These are phyloP conservation scores for Boletus sp. DNA, from an alignment of 768 basidiomycete species.

Conservation along the genomic window DNA sequence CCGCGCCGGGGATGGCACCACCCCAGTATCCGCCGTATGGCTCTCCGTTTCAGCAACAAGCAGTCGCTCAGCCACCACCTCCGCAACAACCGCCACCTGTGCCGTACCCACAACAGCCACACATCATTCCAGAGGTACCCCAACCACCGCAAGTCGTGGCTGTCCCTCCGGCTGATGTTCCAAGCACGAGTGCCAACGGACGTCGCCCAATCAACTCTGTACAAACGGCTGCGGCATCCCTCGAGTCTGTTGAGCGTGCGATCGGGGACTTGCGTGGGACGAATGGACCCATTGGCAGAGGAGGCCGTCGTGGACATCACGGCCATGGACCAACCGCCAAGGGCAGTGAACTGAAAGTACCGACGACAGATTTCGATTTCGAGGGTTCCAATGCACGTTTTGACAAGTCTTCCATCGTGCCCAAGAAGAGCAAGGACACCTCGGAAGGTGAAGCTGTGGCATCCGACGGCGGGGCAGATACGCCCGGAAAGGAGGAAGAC, in stretches of 20 bases:
- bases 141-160: constrained; percentile 16
- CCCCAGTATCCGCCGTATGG: constrained; percentile 30
- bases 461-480: constrained; percentile 30
- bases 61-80: constrained; percentile 30
- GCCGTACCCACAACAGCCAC: constrained; percentile 27
- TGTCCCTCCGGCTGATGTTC: constrained; percentile 23
- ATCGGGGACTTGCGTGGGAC: constrained; percentile 47
- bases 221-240: constrained; percentile 69
- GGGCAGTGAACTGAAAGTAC: constrained; percentile 49
- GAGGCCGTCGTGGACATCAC: constrained; percentile 36
- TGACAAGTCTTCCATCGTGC: constrained; percentile 62
- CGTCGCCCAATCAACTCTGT: constrained; percentile 47
- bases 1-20: constrained; percentile 40
- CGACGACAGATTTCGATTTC: constrained; percentile 81
- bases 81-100: constrained; percentile 30
- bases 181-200: constrained; percentile 25
- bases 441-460: constrained; percentile 31
- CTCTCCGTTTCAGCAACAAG: constrained; percentile 31
- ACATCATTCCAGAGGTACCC: constrained; percentile 25
- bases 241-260: constrained; percentile 66
- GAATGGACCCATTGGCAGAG: constrained; percentile 36
- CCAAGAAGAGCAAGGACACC: constrained; percentile 30
- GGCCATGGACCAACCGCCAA: constrained; percentile 29
- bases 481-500: constrained; percentile 31
- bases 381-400: constrained; percentile 73